Conservation (phyloP, 805 yeast species). For the Zygoascus tannicola region DNA sequence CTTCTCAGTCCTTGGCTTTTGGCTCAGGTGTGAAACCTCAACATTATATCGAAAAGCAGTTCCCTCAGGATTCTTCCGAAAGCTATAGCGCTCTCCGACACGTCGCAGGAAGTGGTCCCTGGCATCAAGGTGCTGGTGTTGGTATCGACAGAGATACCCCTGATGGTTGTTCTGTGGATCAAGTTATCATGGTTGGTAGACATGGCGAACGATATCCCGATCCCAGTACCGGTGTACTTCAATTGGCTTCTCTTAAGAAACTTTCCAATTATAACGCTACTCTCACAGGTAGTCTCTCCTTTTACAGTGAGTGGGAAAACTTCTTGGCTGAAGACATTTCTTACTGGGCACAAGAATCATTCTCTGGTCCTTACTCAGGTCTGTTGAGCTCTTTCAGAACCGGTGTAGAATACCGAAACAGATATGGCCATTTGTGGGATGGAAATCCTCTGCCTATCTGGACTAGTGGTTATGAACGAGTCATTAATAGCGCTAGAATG, state of each 20-base stretch:
- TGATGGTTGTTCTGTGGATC: slow-evolving; percentile 41
- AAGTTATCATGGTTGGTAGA: slow-evolving; percentile 43
- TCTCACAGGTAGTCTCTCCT: slow-evolving; percentile 35
- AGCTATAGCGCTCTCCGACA: slow-evolving; percentile 40
- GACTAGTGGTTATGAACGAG: slow-evolving; percentile 46
- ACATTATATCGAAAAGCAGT: slow-evolving; percentile 11
- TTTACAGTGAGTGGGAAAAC: slow-evolving; percentile 40
- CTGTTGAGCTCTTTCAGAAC: slow-evolving; percentile 38
- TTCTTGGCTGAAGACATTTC: slow-evolving; percentile 29
- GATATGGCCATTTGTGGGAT: slow-evolving; percentile 41
- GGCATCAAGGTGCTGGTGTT: slow-evolving; percentile 38
- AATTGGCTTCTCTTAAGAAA: slow-evolving; percentile 13
- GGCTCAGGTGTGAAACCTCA: too few species aligned
- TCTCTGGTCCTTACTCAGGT: slow-evolving; percentile 45
- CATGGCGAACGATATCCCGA: slow-evolving; percentile 56
- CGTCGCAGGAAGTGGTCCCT: slow-evolving; percentile 47
- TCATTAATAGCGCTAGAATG: slow-evolving; percentile 43
- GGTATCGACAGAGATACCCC: slow-evolving; percentile 49
- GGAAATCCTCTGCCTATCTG: slow-evolving; percentile 39
- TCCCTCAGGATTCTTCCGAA: slow-evolving; percentile 25
- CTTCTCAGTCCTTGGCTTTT: too few species aligned
- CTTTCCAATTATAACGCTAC: slow-evolving; percentile 2
- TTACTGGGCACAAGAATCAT: slow-evolving; percentile 43
- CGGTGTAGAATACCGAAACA: slow-evolving; percentile 41
- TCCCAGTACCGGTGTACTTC: slow-evolving; percentile 6